Evolutionary conservation across 345 rosid species (phyloP), one percentile per base, ranked within the genome.

Genomic region (Euphorbia tirucalli): DNA sequence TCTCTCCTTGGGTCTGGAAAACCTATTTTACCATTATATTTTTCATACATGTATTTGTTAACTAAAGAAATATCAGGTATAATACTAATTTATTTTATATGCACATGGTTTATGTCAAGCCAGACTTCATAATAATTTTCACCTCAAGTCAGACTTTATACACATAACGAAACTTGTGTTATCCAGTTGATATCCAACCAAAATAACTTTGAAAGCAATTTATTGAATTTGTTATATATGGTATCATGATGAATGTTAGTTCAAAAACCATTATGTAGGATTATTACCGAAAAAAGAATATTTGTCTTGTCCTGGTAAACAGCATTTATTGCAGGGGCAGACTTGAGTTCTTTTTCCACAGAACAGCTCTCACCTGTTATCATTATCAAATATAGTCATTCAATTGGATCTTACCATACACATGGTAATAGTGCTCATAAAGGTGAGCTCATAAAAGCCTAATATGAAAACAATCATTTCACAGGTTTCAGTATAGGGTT

Each of bases 251-350:
- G 60, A 25, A 24, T 64, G 9, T 32, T 15, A 61, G 9, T 63
- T 37, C 54, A 71, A n/a, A n/a, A 46, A 60, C 18, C 13, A 54
- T 58, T 27, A 48, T 37, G 28, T 35, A 39, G 14, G 49, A 71
- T 30, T 73, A 75, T 75, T 88, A 95, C 99, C 86, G 99, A 95
- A 80, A 95, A 95, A 63, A 95, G 93, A 74, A 89, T 87, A 80
- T 95, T 95, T 68, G 93, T 95, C 89, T 95, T 95, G 90, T 95
- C 99, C 81, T 95, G 99, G 87, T 92, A 95, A 27, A 95, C 99
- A 72, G 98, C 99, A 85, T 95, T 90, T 64, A 91, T 83, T 68
- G 98, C 83, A 61, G 83, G 69, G 24, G 89, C 75, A 61, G 91
- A 76, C 71, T 85, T 85, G 11, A 92, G 84, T 77, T 88, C 97